phyloP scores from a whole-genome alignment of 140 eudicot genomes.

The Anethum foeniculum region DNA sequence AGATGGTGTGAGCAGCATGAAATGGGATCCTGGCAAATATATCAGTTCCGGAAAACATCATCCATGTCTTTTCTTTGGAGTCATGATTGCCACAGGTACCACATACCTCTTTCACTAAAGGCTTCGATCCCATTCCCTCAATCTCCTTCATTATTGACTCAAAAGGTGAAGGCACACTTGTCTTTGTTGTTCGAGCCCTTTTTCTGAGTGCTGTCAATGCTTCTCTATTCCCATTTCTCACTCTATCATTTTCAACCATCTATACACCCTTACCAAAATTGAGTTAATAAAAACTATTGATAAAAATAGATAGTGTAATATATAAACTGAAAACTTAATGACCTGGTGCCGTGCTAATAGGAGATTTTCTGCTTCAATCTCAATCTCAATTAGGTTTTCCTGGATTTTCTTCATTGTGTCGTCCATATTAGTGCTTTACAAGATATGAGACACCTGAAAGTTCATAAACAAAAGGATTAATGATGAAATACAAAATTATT shows the following conservation, averaged over 20 bases:
- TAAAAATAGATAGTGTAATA: neutral
- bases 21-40: conserved; percentile 64
- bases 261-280: conserved; percentile 17
- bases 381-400: conserved; percentile 53
- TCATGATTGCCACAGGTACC: conserved; percentile 85
- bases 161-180: conserved; percentile 84
- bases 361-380: conserved; percentile 69
- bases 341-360: conserved; percentile 88
- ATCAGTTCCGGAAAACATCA: conserved; percentile 81
- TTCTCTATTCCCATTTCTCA: conserved; percentile 88
- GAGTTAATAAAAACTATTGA: neutral
- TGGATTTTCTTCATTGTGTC: conserved; percentile 50
- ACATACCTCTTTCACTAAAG: conserved; percentile 74
- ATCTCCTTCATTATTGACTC: conserved; percentile 83
- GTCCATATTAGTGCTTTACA: conserved; percentile 41
- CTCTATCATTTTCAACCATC: conserved; percentile 75
- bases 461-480: neutral
- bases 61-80: conserved; percentile 58
- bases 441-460: conserved; percentile 1
- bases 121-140: conserved; percentile 42
- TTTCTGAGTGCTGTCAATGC: conserved; percentile 88
- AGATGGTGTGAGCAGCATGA: conserved; percentile 82
- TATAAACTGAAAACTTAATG: conserved; percentile 1
- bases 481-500: neutral
- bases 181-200: conserved; percentile 69